Base-by-base conservation (phyloP, 2,329 filamentous ascomycete genomes). In the Pezicula neosporulosa region DNA sequence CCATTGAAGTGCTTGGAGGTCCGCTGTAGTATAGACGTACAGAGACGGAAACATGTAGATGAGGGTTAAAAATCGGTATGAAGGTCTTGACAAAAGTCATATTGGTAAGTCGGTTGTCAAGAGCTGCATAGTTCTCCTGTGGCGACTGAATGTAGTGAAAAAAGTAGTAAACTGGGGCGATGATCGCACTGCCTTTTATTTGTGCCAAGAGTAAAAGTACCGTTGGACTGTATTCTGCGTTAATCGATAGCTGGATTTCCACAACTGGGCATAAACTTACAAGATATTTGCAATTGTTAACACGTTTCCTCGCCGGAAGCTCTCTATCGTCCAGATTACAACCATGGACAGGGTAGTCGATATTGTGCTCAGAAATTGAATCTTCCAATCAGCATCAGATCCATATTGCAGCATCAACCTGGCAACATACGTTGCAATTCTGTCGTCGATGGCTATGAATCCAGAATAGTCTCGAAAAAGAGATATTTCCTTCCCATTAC, bases 81-180 rank as follows among this genome's bases (percentile, higher is more conserved):
- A 16, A 13, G 15, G 38, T 42, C 18, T 42, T 42, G 38, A 42
- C 38, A 42, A n/a, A 42, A 42, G 13, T 19, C 10, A 19, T 42
- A n/a, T n/a, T n/a, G 15, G 18, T 19, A 10, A 42, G 18, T 10
- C 66, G 57, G 51, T 55, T 60, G 48, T 68, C 66, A 9, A 52
- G 49, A 10, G 62, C 57, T 5, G 59, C 57, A 51, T 63, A 67
- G 16, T 58, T 58, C 8, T 60, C 56, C 33, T 64, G 55, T 2
- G 62, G 58, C 9, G 58, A 57, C 21, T 51, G 52, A 6, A 64
- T 47, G 49, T 63, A 67, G 47, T 66, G 61, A 28, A 66, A 48
- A 47, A 63, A 66, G 54, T 59, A 67, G 57, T 62, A 68, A 18
- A 66, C 16, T 2, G 65, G 63, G 3, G 58, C 60, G 3, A 63